Evolutionary conservation across 2,329 filamentous ascomycete species (phyloP).

Genomic region (Microsporum canis): DNA sequence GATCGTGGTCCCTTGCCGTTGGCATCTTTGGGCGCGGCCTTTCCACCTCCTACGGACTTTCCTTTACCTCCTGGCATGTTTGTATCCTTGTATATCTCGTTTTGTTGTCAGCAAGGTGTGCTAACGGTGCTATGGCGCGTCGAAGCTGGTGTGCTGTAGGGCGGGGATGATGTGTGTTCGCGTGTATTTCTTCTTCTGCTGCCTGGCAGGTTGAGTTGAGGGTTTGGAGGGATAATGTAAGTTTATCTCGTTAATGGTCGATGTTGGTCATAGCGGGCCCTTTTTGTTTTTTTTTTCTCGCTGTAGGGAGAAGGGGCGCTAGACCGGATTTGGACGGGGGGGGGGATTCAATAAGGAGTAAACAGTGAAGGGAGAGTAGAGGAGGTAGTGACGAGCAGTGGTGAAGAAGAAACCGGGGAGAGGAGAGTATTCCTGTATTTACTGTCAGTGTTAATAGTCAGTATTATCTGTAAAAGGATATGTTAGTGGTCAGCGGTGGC

Average conservation of each 20-base stretch:
- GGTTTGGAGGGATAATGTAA: background rate
- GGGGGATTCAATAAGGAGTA: background rate
- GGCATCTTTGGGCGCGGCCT: conserved; percentile 73
- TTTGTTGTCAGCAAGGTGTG: background rate
- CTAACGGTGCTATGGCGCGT: conserved; percentile 10
- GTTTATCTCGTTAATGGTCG: background rate
- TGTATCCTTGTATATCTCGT: background rate
- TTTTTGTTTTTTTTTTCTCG: background rate
- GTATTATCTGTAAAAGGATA: background rate
- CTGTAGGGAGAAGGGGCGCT: background rate
- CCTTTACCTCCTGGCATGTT: conserved; percentile 81
- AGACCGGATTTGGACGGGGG: background rate
- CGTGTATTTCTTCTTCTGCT: background rate
- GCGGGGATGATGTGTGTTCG: background rate
- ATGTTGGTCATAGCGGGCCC: background rate
- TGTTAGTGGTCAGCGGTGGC: background rate
- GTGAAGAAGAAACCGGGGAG: background rate
- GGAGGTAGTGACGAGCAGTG: background rate
- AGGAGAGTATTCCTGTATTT: background rate
- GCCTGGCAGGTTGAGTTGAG: background rate
- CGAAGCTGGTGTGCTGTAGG: conserved; percentile 10
- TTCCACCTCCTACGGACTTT: conserved; percentile 81
- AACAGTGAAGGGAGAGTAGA: background rate
- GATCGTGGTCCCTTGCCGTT: conserved; percentile 85
- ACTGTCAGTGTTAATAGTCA: background rate